Evolutionary conservation across 805 yeast species (phyloP).

Genomic region (Candida sithepensis): DNA sequence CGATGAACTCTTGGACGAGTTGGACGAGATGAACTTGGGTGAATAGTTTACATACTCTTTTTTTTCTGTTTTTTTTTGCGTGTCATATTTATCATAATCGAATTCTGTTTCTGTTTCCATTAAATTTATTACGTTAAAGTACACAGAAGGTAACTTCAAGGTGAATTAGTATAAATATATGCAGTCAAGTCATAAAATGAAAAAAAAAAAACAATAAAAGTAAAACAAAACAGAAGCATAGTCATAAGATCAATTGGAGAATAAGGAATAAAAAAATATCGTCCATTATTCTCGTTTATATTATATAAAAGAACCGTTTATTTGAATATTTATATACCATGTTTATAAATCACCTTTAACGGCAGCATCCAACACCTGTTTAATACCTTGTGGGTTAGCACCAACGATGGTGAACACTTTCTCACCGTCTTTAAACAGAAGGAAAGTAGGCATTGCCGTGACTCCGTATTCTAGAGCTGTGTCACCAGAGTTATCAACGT

Average conservation of each 20-base stretch:
- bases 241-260: too few species aligned
- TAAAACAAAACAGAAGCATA: neutral
- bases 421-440: slow-evolving; percentile 59
- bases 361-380: slow-evolving; percentile 28
- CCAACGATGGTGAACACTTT: slow-evolving; percentile 59
- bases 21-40: slow-evolving; percentile 88
- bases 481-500: slow-evolving; percentile 61
- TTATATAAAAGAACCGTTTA: too few species aligned
- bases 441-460: slow-evolving; percentile 75
- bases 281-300: too few species aligned
- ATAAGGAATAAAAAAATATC: too few species aligned
- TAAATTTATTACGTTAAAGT: too few species aligned
- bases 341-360: slow-evolving; percentile 11
- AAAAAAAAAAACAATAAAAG: neutral
- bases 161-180: too few species aligned
- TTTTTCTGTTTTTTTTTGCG: neutral
- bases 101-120: too few species aligned
- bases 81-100: too few species aligned
- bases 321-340: neutral
- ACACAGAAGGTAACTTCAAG: too few species aligned
- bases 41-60: slow-evolving; percentile 30
- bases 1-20: slow-evolving; percentile 90
- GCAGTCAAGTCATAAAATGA: neutral
- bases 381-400: slow-evolving; percentile 46
- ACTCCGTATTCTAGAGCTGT: slow-evolving; percentile 59